Evolutionary conservation across 2,329 filamentous ascomycete genomes (phyloP), one percentile per base, ranked within the genome.

Genomic region (Penicillium sp.): DNA sequence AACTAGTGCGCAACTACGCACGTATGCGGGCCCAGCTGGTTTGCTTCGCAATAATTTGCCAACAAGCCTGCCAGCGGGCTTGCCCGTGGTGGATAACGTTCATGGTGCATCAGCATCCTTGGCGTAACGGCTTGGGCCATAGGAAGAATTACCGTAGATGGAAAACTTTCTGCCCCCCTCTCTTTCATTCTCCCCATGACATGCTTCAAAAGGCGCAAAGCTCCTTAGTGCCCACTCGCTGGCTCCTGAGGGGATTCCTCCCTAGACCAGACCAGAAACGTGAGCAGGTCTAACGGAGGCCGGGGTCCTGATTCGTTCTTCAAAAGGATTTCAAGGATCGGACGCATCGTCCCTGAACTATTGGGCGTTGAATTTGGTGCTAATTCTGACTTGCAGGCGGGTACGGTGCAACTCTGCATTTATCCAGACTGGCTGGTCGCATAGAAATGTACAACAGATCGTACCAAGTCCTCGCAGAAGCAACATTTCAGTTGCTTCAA

Each of bases 61-160:
- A 43, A 43, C 36, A 18, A 38, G 24, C 62, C 58, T 54, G 49
- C 47, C 37, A 50, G 60, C 59, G 64, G 64, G 59, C 60, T 64
- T 55, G 61, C 59, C 63, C 63, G 60, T 48, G 57, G 55, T 54
- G 57, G 43, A 54, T 49, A 64, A 53, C 55, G 49, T 50, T 45
- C 52, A 34, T 38, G 7, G 27, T 39, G 35, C 40, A 39, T 47
- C 49, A 32, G 13, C 39, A 37, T 47, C 50, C 55, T 62, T 62
- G 61, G 63, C 56, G 51, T 62, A 67, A 67, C 64, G 63, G 62
- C 57, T 65, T 63, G 64, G 44, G 49, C 46, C 48, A 47, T 29
- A 46, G 41, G 47, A 40, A 49, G 53, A 12, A 57, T 32, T 32
- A 32, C 29, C 29, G 11, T 7, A 32, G 29, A 32, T 11, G 29